Base-by-base conservation (phyloP, 2,329 filamentous ascomycete genomes). In the Exophiala sp. region DNA sequence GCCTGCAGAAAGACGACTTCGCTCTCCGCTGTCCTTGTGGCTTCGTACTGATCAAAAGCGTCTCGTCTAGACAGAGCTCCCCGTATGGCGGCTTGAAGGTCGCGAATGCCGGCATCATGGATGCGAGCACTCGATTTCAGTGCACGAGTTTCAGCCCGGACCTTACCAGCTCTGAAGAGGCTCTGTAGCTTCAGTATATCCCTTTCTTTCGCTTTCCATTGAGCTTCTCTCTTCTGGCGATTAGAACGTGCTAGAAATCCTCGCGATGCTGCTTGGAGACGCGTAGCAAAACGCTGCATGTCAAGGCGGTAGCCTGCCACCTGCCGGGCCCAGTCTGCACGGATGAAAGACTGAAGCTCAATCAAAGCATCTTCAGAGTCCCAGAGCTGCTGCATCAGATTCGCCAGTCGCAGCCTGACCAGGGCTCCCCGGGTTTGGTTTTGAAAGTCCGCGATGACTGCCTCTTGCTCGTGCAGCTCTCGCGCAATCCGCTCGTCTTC, bases 381-480 rank as follows among this genome's bases (percentile, higher is more conserved):
- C 93, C 93, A 98, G 2, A 98, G 77, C 37, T 80, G 71, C 62
- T 95, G 86, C 93, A 98, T 97, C 47, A 81, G 77, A 43, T 85
- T 74, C 3, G 88, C 89, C 1, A 97, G 79, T 48, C 77, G 77
- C 64, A 96, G 76, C 47, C 93, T 81, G 41, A 87, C 66, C 56
- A 94, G 65, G 0, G 90, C 89, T 29, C 91, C 93, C 50, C 88
- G 80, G 7, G 90, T 79, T 65, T 96, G 89, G 30, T 86, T 82
- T 65, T 98, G 94, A 22, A 98, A 75, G 52, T 97, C 91, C 14
- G 81, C 62, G 37, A 97, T 81, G 2, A 75, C 71, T 0, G 68
- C 70, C 65, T 93, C 86, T 52, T 88, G 84, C 61, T 95, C 89
- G 11, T 74, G 77, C 2, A 98, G 70, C 65, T 95, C 88, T 47